These are phyloP conservation scores for Chionographis japonica DNA, from an alignment of 106 monocot genomes.

Conservation along the genomic window DNA sequence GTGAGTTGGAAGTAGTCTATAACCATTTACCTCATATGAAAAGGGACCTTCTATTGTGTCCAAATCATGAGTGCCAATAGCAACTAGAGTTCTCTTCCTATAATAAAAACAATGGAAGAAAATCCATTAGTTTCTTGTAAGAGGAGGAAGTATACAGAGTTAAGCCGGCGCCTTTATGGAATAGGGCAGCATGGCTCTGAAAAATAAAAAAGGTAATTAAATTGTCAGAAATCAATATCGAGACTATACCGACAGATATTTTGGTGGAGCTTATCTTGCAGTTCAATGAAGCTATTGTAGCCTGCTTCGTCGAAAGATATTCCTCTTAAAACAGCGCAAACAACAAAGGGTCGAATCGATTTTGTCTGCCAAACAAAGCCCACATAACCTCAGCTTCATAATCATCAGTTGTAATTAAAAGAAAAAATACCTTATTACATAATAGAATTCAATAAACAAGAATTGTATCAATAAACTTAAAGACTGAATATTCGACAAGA, in stretches of 20 bases:
- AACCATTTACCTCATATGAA: slow-evolving; percentile 65
- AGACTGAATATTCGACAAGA: too few species aligned
- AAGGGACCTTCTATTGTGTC: slow-evolving; percentile 74
- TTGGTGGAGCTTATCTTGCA: slow-evolving; percentile 96
- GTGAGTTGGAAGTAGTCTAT: too few species aligned
- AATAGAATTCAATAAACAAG: too few species aligned
- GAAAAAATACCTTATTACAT: too few species aligned
- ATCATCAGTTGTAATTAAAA: too few species aligned
- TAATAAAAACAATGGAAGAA: not conserved
- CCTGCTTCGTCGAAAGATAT: slow-evolving; percentile 70
- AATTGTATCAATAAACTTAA: too few species aligned
- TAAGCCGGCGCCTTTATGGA: too few species aligned
- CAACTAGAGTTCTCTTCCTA: slow-evolving; percentile 89
- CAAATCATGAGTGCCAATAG: slow-evolving; percentile 97
- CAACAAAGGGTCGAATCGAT: slow-evolving; percentile 75
- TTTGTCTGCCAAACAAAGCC: slow-evolving; percentile 44
- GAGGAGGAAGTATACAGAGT: not conserved
- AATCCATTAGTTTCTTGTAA: not conserved
- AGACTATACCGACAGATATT: slow-evolving; percentile 76
- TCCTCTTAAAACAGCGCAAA: slow-evolving; percentile 88
- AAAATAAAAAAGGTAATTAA: too few species aligned
- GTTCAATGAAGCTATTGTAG: slow-evolving; percentile 94
- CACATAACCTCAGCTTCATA: not conserved
- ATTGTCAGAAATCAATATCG: too few species aligned
- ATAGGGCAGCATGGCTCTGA: too few species aligned